Evolutionary conservation across 108 stramenopile species (phyloP).

Genomic region (Skeletonema potamos): DNA sequence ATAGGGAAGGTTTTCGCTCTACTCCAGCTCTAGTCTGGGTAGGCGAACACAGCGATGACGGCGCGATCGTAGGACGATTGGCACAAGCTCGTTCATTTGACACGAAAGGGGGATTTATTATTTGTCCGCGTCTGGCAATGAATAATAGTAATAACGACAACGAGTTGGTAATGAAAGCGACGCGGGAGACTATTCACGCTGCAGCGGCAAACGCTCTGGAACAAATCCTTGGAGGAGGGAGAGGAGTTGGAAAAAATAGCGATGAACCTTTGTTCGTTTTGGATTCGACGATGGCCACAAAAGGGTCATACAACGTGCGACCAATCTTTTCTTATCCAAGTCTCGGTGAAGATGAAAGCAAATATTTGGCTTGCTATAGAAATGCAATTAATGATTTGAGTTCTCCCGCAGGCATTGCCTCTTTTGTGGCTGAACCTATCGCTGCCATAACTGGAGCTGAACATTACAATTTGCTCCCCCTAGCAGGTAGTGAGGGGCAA

Average conservation of each 20-base stretch:
- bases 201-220: constrained; percentile 37
- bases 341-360: not conserved
- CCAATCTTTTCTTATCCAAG: constrained; percentile 36
- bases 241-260: not conserved
- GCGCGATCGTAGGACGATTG: constrained; percentile 35
- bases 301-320: constrained; percentile 36
- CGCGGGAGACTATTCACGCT: constrained; percentile 7
- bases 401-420: constrained; percentile 25
- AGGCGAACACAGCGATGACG: constrained; percentile 8
- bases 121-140: constrained; percentile 9
- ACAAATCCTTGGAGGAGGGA: constrained; percentile 22
- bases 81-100: constrained; percentile 27
- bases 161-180: not conserved
- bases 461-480: constrained; percentile 48
- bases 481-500: not conserved
- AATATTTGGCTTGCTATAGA: constrained; percentile 14
- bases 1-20: constrained; percentile 65
- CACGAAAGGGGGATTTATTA: constrained; percentile 3
- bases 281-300: constrained; percentile 19
- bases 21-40: constrained; percentile 49
- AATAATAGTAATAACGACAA: not conserved
- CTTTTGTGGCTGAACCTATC: constrained; percentile 67
- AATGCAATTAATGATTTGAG: constrained; percentile 8
- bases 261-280: constrained; percentile 30
- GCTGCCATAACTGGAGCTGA: constrained; percentile 77